Evolutionary conservation across 805 yeast genomes (phyloP).

Genomic region (Saccharomycodes ludwigii): DNA sequence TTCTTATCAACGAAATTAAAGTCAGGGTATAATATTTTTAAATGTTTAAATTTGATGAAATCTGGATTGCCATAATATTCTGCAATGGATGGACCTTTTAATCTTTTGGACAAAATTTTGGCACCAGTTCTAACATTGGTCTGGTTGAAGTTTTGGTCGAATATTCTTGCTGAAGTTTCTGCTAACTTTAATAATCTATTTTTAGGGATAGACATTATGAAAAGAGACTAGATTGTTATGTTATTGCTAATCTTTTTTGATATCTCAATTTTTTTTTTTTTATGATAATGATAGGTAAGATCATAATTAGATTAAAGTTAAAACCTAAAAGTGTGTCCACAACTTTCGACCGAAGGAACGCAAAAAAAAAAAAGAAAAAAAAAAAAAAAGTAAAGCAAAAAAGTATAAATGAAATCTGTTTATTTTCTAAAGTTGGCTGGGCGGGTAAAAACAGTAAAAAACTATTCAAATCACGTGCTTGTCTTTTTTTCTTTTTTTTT

Average conservation of each 20-base stretch:
- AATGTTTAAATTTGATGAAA: constrained; percentile 49
- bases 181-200: constrained; percentile 42
- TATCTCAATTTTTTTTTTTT: no score
- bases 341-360: no score
- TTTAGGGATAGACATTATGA: constrained; percentile 26
- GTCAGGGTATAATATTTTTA: constrained; percentile 38
- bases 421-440: no score
- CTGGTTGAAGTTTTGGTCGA: constrained; percentile 64
- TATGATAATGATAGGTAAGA: no score
- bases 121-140: constrained; percentile 55
- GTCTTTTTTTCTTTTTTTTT: background rate
- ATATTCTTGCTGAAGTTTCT: constrained; percentile 50
- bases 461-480: background rate
- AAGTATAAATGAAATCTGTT: no score
- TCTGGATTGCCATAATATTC: constrained; percentile 67
- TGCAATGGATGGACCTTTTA: constrained; percentile 61
- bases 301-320: no score
- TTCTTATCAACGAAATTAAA: constrained; percentile 48
- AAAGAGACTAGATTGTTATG: background rate
- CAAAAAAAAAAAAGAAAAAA: no score
- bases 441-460: no score
- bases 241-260: no score
- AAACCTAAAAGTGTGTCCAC: no score
- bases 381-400: no score
- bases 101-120: constrained; percentile 51